Evolutionary conservation across 169 alveolate species (phyloP), one percentile per base, ranked within the genome.

Genomic region (Cytauxzoon felis): DNA sequence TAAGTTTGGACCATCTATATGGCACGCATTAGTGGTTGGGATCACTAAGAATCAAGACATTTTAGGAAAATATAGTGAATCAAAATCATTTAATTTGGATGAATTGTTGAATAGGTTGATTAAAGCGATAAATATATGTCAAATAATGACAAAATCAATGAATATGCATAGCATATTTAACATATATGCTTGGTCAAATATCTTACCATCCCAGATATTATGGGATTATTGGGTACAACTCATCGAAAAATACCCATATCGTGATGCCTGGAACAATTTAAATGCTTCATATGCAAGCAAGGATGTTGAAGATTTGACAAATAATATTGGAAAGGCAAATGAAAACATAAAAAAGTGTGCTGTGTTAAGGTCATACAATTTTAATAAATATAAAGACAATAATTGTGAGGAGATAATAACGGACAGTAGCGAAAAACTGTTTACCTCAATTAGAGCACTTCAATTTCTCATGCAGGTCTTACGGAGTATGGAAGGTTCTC

Each of bases 1-100:
- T n/a, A 26, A 4, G 42, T 21, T 57, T 7, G 85, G 85, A 2
- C 85, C 85, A 23, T 70, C 85, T n/a, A 40, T 72, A 3, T 68
- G 82, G 85, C 85, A 75, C 27, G 79, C 82, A n/a, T 59, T 72
- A 13, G 86, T 70, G 23, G 23, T 66, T 11, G 85, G 85, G 7
- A 70, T 70, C 45, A 70, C 43, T 42, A 32, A n/a, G 41, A 61
- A 32, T 19, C 56, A 11, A 11, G 41, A 50, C 38, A 30, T 36
- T 9, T 5, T 21, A 13, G 29, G n/a, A 1, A 3, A 9, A 34
- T 19, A 68, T 5, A 42, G 34, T 13, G 45, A 48, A 11, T 54
- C 23, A 5, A 6, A 26, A 19, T 4, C 48, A 21, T 29, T 71
- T n/a, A n/a, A n/a, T n/a, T n/a, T n/a, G 2, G 85, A 69, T 11